These are phyloP conservation scores for Leccinum arenicola DNA, from an alignment of 768 basidiomycete species.

Conservation along the genomic window DNA sequence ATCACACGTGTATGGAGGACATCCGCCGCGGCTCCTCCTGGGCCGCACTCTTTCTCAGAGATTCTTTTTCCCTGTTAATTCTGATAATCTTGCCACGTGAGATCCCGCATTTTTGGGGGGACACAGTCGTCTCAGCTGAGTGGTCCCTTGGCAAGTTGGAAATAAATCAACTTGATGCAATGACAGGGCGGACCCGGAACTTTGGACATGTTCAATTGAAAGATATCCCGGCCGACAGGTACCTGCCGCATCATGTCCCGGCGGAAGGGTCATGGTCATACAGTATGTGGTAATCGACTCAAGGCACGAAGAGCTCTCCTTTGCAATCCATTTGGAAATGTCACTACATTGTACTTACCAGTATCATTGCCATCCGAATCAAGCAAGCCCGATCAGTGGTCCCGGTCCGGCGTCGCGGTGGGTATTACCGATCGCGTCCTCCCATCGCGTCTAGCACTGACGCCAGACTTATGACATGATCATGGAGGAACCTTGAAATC, in stretches of 20 bases:
- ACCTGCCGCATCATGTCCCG: not conserved
- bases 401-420: not conserved
- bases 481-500: not conserved
- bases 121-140: not conserved
- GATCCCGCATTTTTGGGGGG: not conserved
- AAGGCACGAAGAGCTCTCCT: not conserved
- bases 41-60: not conserved
- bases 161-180: not conserved
- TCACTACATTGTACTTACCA: not conserved
- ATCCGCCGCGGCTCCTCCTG: not conserved
- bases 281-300: not conserved
- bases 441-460: not conserved
- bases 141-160: not conserved
- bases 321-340: not conserved
- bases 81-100: not conserved
- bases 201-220: not conserved
- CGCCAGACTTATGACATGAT: not conserved
- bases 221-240: not conserved
- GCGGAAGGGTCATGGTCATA: not conserved
- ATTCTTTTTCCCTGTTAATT: not conserved
- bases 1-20: not conserved
- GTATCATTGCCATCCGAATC: not conserved
- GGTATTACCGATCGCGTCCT: not conserved
- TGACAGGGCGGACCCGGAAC: not conserved
- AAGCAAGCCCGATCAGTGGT: not conserved